Conservation (phyloP, 2,329 filamentous ascomycete genomes). For the Fusarium penzigii region DNA sequence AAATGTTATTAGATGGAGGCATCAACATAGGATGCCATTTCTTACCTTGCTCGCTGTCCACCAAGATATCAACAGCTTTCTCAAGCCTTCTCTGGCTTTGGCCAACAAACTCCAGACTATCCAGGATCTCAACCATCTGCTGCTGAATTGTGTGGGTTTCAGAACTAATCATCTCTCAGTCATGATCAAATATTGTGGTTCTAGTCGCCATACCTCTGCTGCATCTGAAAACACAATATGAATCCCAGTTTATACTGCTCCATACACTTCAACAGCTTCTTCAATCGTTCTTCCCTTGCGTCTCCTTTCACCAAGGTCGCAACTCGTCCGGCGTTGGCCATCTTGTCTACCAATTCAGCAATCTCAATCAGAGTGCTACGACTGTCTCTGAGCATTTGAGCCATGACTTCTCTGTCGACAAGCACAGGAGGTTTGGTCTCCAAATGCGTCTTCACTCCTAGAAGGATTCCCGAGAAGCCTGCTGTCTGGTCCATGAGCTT, state of each 20-base stretch:
- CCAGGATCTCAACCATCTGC: neutral
- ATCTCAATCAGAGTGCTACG: neutral
- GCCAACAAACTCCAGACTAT: neutral
- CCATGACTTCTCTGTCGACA: neutral
- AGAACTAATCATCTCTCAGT: neutral
- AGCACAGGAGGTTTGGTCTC: neutral
- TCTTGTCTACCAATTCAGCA: neutral
- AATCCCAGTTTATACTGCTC: constrained; percentile 1
- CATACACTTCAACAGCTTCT: neutral
- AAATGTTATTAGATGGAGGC: neutral
- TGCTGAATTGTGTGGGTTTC: neutral
- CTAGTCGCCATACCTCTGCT: neutral
- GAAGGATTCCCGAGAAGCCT: neutral
- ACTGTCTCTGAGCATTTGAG: neutral
- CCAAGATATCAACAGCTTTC: neutral
- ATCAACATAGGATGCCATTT: neutral
- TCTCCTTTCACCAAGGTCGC: neutral
- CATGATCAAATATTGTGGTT: neutral
- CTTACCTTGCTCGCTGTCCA: neutral
- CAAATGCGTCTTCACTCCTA: neutral
- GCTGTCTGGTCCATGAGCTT: neutral
- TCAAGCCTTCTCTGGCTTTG: neutral
- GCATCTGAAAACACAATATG: constrained; percentile 2
- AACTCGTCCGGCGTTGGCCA: neutral
- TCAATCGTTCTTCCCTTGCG: neutral